Conservation (phyloP, 2,329 filamentous ascomycete genomes). For the Paraphoma chrysanthemicola region DNA sequence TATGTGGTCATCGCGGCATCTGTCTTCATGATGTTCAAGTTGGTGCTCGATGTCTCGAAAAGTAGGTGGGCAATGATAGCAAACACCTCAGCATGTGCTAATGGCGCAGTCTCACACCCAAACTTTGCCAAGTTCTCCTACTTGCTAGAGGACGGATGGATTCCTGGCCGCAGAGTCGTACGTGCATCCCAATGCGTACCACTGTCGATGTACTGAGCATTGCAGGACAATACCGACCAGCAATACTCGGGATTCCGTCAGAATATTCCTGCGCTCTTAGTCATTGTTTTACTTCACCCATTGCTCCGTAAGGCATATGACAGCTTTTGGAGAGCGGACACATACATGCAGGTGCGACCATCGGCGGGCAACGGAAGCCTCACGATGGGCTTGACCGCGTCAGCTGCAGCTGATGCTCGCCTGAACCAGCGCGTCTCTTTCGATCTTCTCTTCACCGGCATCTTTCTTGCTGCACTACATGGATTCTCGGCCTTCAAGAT, state of each 20-base stretch:
- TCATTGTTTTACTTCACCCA: constrained; percentile 80
- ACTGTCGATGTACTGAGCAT: constrained; percentile 8
- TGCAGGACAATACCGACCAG: constrained; percentile 82
- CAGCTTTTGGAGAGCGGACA: constrained; percentile 51
- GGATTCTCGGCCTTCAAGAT: constrained; percentile 88
- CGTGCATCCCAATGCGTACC: constrained; percentile 14
- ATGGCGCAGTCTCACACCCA: constrained; percentile 73
- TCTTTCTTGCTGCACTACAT: constrained; percentile 82
- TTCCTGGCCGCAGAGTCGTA: constrained; percentile 88
- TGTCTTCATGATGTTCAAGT: constrained; percentile 89
- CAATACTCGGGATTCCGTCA: constrained; percentile 87
- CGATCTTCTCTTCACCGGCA: constrained; percentile 79
- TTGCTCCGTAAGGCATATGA: constrained; percentile 78
- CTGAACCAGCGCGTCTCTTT: constrained; percentile 75
- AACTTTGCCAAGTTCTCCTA: constrained; percentile 77
- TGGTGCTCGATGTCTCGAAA: constrained; percentile 84
- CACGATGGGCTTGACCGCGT: constrained; percentile 51
- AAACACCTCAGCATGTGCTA: background rate
- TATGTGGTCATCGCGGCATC: constrained; percentile 69
- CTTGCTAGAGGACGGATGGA: constrained; percentile 83
- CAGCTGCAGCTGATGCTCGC: constrained; percentile 61
- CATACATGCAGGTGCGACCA: constrained; percentile 53
- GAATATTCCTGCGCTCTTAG: constrained; percentile 81
- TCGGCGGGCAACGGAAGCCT: constrained; percentile 41
- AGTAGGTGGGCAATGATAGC: constrained; percentile 57